Evolutionary conservation across 495 filamentous ascomycete genomes (phyloP), one percentile per base, ranked within the genome.

Genomic region (Penicillium maclennaniae): DNA sequence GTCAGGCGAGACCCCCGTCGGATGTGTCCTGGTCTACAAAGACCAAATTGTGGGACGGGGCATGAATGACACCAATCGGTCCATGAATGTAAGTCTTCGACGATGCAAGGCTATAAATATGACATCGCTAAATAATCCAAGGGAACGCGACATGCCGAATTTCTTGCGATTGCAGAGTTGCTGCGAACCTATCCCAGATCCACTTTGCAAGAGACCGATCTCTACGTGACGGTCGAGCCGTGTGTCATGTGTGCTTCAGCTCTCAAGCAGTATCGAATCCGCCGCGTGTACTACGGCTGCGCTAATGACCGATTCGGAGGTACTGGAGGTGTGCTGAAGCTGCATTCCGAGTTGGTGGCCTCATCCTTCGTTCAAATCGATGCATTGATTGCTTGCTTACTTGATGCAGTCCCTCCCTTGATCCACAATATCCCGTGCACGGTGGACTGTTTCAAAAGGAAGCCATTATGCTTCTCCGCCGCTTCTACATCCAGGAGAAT

Each of bases 241-340:
- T 98, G 93, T 66, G 85, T 98, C 61, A 98, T 98, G 93, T 98
- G 93, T 63, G 92, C 93, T 2, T 91, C 89, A n/a, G 80, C 91
- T 25, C 79, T 98, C 27, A 84, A 88, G 26, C 95, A 97, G 66
- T 82, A 90, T 47, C 77, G 80, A 6, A 86, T 98, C 62, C 79
- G 85, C 48, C 83, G 80, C 47, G 93, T 97, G 2, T 97, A 88
- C 69, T 97, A 88, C 68, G 95, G 93, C n/a, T 95, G 91, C 53
- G 77, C 83, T 43, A 98, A 98, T 72, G 93, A 97, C 61, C 86
- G 92, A 42, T 98, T 98, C 73, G 93, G 93, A 15, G 93, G 93
- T 26, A 95, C 88, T 40, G 93, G 95, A 7, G 92, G 93, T 34
- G 92, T 97, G 1, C 79, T 98, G 62, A 82, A 80, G 27, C 77